Evolutionary conservation across 805 yeast species (phyloP).

Genomic region (Priceomyces haplophilus): DNA sequence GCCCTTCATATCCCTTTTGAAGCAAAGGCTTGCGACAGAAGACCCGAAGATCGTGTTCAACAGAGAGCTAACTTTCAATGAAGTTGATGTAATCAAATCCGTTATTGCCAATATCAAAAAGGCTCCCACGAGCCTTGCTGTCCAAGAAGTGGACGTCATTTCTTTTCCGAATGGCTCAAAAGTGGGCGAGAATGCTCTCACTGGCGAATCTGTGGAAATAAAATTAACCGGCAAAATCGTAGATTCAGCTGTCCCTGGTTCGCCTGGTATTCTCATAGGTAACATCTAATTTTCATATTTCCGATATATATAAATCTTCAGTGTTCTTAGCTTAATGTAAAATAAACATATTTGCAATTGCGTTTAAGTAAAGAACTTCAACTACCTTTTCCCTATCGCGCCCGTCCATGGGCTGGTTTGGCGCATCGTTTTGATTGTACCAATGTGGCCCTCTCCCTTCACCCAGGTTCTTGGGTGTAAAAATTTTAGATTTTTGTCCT

Average conservation of each 20-base stretch:
- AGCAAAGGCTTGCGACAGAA: constrained; percentile 72
- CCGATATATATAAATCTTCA: background rate
- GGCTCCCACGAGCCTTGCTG: constrained; percentile 56
- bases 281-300: constrained; percentile 43
- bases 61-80: constrained; percentile 83
- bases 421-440: too few species aligned
- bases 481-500: background rate
- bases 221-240: constrained; percentile 63
- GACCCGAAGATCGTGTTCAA: constrained; percentile 78
- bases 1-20: constrained; percentile 89
- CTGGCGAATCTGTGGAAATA: constrained; percentile 69
- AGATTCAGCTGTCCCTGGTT: constrained; percentile 88
- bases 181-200: constrained; percentile 59
- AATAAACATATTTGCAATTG: too few species aligned
- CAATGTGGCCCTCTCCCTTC: too few species aligned
- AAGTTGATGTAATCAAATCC: constrained; percentile 59
- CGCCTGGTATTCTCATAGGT: constrained; percentile 78
- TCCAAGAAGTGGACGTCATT: constrained; percentile 58
- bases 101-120: constrained; percentile 56
- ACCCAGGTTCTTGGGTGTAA: too few species aligned
- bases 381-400: too few species aligned
- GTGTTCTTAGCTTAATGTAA: too few species aligned
- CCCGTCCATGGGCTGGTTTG: too few species aligned
- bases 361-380: too few species aligned
- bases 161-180: constrained; percentile 61